Evolutionary conservation across 2,329 filamentous ascomycete genomes (phyloP).

Genomic region (Neopestalotiopsis sp.): DNA sequence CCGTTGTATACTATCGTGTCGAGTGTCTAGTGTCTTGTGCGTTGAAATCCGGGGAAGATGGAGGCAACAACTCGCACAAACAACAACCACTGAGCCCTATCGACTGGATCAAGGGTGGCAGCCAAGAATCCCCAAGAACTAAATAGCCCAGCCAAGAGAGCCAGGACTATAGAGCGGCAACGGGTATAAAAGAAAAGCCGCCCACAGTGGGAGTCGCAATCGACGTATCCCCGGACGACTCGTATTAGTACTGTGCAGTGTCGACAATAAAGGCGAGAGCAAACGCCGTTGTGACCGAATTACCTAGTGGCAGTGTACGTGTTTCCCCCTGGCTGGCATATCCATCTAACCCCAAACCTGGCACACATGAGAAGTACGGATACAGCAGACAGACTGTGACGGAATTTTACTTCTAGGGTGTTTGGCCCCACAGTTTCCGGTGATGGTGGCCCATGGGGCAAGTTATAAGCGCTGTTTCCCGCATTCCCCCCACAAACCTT

Average conservation of each 20-base stretch:
- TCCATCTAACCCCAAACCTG: background rate
- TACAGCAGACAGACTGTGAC: background rate
- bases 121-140: background rate
- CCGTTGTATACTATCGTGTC: background rate
- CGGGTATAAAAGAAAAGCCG: conserved; percentile 1
- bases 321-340: background rate
- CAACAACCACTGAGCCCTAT: background rate
- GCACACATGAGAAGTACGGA: background rate
- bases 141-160: background rate
- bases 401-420: background rate
- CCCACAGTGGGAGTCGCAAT: background rate
- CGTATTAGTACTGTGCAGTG: background rate
- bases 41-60: background rate
- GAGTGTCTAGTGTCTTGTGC: background rate
- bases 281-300: background rate
- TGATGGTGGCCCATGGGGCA: background rate
- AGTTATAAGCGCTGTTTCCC: conserved; percentile 1
- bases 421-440: background rate
- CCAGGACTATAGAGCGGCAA: background rate
- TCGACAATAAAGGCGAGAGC: background rate
- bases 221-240: background rate
- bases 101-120: background rate
- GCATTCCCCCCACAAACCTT: background rate
- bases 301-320: background rate
- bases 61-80: background rate